Evolutionary conservation across 2,329 filamentous ascomycete genomes (phyloP), one percentile per base, ranked within the genome.

Genomic region (Alternaria postmessia): DNA sequence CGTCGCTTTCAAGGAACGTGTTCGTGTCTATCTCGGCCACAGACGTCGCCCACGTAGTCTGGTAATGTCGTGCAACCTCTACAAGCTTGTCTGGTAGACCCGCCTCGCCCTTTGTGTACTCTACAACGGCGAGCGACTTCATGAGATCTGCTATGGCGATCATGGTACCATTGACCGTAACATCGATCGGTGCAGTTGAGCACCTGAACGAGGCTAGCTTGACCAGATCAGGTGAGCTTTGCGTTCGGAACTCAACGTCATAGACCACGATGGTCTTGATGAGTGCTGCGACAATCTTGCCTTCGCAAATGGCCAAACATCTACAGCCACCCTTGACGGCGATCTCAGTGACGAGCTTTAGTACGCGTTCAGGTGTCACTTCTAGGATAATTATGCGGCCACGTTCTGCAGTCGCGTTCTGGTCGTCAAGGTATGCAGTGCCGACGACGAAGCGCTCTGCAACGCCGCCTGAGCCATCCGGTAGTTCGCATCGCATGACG

Each of bases 121-220:
- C 85, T 8, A 97, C 83, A 6, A 98, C 81, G 1, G 91, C 89
- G 24, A 96, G 83, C 1, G 92, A 96, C 80, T 98, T 97, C 91
- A 97, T 97, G 46, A 99, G 81, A 73, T 99, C 95, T 0, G 90
- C 91, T 9, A 98, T 89, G 0, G 91, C 92, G 63, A 99, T 94
- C 24, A 87, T 84, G 67, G 90, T 89, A 1, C 86, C 91, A 1
- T 88, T 87, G 14, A 97, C 86, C 9, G 89, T 88, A 7, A 98
- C 77, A 67, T 94, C 92, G 16, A 96, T 87, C 0, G 95, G 94
- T 32, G 92, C 91, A 0, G 93, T 96, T 3, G 93, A 88, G 2
- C 92, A 91, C 12, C 93, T 88, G 77, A 93, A 96, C 2, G 88
- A 87, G 1, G 92, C 91, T 16, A 91, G 75, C 75, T 91, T 94